Evolutionary conservation across 1,139 yeast genomes (phyloP).

Genomic region (Kurtzmaniella quercitrusa): DNA sequence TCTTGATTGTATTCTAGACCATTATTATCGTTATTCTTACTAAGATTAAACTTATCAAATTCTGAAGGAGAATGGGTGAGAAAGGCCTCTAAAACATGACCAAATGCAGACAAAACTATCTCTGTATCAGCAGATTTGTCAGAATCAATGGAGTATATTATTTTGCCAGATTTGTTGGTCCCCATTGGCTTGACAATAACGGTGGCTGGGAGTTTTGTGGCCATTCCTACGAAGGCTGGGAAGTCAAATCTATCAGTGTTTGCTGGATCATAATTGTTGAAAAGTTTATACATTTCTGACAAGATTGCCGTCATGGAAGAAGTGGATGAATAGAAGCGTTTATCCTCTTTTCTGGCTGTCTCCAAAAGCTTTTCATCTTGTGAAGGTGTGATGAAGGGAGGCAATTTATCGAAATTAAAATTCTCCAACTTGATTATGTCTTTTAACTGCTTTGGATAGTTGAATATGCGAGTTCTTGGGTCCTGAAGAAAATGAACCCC

Average conservation of each 20-base stretch:
- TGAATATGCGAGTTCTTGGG: conserved; percentile 67
- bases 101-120: conserved; percentile 70
- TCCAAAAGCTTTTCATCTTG: conserved; percentile 51
- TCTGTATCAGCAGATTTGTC: conserved; percentile 70
- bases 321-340: conserved; percentile 70
- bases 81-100: conserved; percentile 71
- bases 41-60: conserved; percentile 32
- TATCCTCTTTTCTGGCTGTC: conserved; percentile 40
- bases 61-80: conserved; percentile 55
- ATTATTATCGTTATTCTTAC: conserved; percentile 2
- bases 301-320: conserved; percentile 80
- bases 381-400: conserved; percentile 62
- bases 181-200: conserved; percentile 38
- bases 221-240: conserved; percentile 32
- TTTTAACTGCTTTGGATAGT: conserved; percentile 61
- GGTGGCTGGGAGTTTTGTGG: conserved; percentile 32
- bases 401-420: conserved; percentile 58
- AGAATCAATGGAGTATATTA: conserved; percentile 60
- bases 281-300: conserved; percentile 70
- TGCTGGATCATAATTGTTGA: conserved; percentile 43
- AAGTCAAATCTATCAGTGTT: conserved; percentile 25
- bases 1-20: not conserved
- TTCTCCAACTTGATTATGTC: conserved; percentile 63
- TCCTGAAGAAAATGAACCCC: conserved; percentile 81
- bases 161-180: conserved; percentile 21